Base-by-base conservation (phyloP, 2,329 filamentous ascomycete genomes). In the Clonostachys chloroleuca region DNA sequence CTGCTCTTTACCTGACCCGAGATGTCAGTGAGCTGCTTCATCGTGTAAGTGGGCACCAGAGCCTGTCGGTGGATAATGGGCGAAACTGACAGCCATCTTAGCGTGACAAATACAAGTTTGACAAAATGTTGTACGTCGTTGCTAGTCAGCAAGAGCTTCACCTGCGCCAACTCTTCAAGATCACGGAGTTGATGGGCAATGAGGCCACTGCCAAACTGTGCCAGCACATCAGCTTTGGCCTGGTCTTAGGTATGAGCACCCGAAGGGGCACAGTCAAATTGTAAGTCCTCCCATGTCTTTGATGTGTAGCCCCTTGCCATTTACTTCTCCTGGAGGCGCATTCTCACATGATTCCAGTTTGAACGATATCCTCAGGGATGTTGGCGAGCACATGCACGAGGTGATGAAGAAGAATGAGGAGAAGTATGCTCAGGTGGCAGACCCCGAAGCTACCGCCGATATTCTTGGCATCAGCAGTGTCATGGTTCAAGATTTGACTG, bases 401-500 rank as follows among this genome's bases (percentile, higher is more conserved):
- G 89, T 95, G 45, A 99, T 99, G 94, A 83, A 75, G 68, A 87
- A 86, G 73, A 97, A 97, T 66, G 78, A 87, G 58, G 77, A 80
- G 61, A 99, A 99, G 75, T 99, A 97, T 68, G 72, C 83, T 48
- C 91, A 96, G 68, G 86, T 99, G 17, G 87, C 86, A 60, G 77
- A 97, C 65, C 92, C 92, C 1, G 84, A 83, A 47, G 79, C 81
- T 47, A 87, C 85, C 10, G 91, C 94, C 51, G 94, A 97, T 70
- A 89, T 81, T 12, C 80, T 97, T 4, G 94, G 92, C 53, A 96
- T 97, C 63, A 92, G 87, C 54, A 87, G 88, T 61, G 92, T 97
- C 62, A 97, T 97, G 91, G 90, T 96, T 17, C 92, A 97, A 69
- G 94, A 97, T 62, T 96, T 97, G 90, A 87, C 82, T 54, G 94